Conservation (phyloP, 2,329 filamentous ascomycete species). For the Simplicillium sp. region DNA sequence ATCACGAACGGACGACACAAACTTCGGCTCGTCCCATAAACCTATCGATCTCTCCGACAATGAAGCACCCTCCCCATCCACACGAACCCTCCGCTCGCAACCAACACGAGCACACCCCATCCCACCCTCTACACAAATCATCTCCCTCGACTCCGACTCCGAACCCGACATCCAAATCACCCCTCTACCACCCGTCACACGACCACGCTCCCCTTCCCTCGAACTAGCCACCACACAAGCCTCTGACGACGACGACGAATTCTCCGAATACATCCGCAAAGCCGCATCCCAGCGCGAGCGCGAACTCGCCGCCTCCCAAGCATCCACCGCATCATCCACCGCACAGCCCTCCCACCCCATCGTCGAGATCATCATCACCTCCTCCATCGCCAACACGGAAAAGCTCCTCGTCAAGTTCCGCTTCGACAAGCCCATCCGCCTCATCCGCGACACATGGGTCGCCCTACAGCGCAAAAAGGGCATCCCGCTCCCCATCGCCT, state of each 20-base stretch:
- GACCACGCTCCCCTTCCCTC: slow-evolving; percentile 15
- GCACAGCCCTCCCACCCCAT: neutral
- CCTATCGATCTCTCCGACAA: too few species aligned
- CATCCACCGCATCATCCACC: neutral
- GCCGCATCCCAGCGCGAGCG: slow-evolving; percentile 21
- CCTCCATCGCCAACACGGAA: slow-evolving; percentile 51
- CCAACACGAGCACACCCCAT: neutral
- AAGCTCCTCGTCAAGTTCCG: slow-evolving; percentile 51
- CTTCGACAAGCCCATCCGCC: slow-evolving; percentile 56
- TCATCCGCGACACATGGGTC: slow-evolving; percentile 64
- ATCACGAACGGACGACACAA: neutral
- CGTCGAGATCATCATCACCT: slow-evolving; percentile 42
- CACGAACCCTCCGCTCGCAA: too few species aligned
- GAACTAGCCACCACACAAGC: slow-evolving; percentile 9
- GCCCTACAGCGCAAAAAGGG: slow-evolving; percentile 41
- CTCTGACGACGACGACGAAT: slow-evolving; percentile 29
- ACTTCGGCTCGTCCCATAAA: neutral
- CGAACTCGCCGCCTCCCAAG: neutral
- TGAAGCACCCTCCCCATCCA: neutral
- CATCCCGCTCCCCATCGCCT: slow-evolving; percentile 23
- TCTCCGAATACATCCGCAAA: slow-evolving; percentile 33
- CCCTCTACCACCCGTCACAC: slow-evolving; percentile 9
- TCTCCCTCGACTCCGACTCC: slow-evolving; percentile 23
- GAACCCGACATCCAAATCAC: slow-evolving; percentile 3
- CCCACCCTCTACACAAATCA: slow-evolving; percentile 10